A percentile compares a stretch with the other conserved stretches of the same genome.
These are phyloP conservation scores for Escallonia herrerae DNA, from an alignment of 129 eudicot genomes.

Conservation along the genomic window DNA sequence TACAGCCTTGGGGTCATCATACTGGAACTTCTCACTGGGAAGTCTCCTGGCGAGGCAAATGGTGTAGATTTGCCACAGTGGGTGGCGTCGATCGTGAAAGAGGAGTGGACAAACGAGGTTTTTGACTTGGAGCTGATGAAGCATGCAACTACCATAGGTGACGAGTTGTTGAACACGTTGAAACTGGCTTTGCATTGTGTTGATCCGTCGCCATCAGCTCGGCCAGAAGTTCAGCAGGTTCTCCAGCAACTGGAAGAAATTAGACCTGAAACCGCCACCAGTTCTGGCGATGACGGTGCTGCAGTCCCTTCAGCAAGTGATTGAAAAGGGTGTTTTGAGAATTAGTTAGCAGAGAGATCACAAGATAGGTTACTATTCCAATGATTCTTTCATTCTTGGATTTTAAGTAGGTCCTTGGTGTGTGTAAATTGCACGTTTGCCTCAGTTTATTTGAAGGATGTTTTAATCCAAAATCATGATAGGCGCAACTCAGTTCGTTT, in stretches of 20 bases:
- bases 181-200: constrained; percentile 88
- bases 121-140: constrained; percentile 82
- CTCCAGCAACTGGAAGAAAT: constrained; percentile 76
- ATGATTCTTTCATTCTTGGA: constrained; percentile 44
- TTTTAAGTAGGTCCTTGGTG: constrained; percentile 8
- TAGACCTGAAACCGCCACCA: constrained; percentile 49
- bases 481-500: no score
- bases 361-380: constrained; percentile 16
- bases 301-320: constrained; percentile 32
- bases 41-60: constrained; percentile 73
- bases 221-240: constrained; percentile 70
- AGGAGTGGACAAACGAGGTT: constrained; percentile 94
- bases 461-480: not conserved
- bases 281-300: constrained; percentile 41
- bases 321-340: constrained; percentile 1
- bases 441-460: not conserved
- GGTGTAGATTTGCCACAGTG: constrained; percentile 75
- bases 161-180: constrained; percentile 73
- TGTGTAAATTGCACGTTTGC: constrained; percentile 16
- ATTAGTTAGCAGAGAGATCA: not conserved
- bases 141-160: constrained; percentile 75
- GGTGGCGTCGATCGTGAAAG: constrained; percentile 90
- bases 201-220: constrained; percentile 71
- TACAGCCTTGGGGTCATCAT: constrained; percentile 87
- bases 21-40: constrained; percentile 74